Evolutionary conservation across 2,329 filamentous ascomycete species (phyloP).

Genomic region (Exophiala dermatitidis): DNA sequence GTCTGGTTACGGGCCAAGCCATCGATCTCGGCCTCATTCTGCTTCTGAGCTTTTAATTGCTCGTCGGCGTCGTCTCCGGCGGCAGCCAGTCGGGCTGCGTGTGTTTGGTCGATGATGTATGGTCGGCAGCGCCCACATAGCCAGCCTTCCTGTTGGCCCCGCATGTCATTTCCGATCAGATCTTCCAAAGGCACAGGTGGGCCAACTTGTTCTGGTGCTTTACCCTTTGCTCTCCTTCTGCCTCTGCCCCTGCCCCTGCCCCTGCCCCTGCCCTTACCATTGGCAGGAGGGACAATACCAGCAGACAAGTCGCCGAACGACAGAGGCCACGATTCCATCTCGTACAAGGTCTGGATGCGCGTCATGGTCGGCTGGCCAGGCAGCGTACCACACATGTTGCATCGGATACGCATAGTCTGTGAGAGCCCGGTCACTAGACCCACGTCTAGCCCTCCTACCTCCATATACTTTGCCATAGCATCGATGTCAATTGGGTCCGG

Average conservation of each 20-base stretch:
- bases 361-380: not conserved
- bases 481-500: too few species aligned
- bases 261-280: too few species aligned
- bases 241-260: too few species aligned
- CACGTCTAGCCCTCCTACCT: not conserved
- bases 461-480: too few species aligned
- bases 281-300: too few species aligned
- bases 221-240: too few species aligned
- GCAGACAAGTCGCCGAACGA: not conserved
- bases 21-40: not conserved
- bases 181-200: not conserved
- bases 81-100: not conserved
- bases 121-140: not conserved
- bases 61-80: not conserved
- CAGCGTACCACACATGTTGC: not conserved
- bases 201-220: not conserved
- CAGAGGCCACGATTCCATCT: not conserved
- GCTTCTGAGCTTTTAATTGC: not conserved
- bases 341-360: not conserved
- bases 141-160: not conserved
- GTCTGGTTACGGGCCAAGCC: not conserved
- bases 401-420: not conserved
- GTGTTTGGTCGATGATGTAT: slow-evolving; percentile 1
- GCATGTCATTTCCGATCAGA: not conserved
- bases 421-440: not conserved